phyloP scores from a whole-genome alignment of 179 eudicot species.

The Beta corolliflora region DNA sequence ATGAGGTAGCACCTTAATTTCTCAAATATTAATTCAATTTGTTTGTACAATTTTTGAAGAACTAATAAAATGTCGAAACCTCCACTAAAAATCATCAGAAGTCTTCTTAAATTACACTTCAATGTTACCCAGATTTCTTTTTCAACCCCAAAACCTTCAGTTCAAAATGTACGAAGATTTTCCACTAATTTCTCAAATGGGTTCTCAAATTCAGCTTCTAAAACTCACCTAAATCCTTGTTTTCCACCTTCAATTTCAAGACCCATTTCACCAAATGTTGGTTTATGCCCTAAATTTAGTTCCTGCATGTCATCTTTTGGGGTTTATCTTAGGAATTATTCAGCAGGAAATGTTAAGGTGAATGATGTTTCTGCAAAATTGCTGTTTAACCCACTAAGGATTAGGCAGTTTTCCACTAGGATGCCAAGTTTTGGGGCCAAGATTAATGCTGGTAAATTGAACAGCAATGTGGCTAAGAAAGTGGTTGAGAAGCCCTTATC shows the following conservation, averaged over 20 bases:
- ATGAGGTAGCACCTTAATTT: conserved; percentile 12
- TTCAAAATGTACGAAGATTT: conserved; percentile 26
- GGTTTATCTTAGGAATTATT: conserved; percentile 18
- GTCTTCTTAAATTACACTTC: conserved; percentile 39
- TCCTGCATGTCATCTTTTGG: conserved; percentile 22
- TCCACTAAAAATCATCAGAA: conserved; percentile 33
- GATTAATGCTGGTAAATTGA: conserved; percentile 32
- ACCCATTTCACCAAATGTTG: conserved; percentile 41
- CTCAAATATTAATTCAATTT: background rate
- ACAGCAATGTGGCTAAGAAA: conserved; percentile 44
- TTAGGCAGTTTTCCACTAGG: conserved; percentile 40
- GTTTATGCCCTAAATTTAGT: conserved; percentile 19
- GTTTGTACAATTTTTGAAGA: background rate
- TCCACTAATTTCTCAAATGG: conserved; percentile 28
- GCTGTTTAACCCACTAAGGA: conserved; percentile 41
- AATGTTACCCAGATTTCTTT: conserved; percentile 22
- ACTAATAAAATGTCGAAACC: conserved; percentile 43
- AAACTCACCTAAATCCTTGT: conserved; percentile 22
- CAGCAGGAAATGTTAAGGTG: conserved; percentile 14
- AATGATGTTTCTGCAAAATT: conserved; percentile 22
- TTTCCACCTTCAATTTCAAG: conserved; percentile 29
- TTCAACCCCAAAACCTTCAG: conserved; percentile 25
- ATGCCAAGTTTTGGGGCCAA: conserved; percentile 32
- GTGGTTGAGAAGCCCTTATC: conserved; percentile 55
- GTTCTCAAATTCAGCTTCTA: conserved; percentile 30